These are phyloP conservation scores for Yamadazyma diddensiae DNA, from an alignment of 1,139 yeast genomes.

Conservation along the genomic window DNA sequence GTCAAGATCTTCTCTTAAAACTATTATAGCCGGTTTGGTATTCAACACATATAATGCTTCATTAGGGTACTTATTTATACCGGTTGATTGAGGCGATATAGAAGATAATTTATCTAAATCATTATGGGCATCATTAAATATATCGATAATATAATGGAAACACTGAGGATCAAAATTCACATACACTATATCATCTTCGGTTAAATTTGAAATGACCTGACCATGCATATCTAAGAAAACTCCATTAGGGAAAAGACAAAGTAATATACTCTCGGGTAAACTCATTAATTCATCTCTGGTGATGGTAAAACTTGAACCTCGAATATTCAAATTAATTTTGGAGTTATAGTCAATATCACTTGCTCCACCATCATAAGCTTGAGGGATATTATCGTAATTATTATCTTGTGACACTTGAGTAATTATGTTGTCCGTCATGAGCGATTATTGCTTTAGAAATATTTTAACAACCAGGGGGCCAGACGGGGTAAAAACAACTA, in stretches of 20 bases:
- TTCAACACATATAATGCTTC: conserved; percentile 52
- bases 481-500: background rate
- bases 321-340: conserved; percentile 60
- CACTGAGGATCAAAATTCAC: conserved; percentile 87
- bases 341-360: conserved; percentile 55
- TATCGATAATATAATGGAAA: conserved; percentile 74
- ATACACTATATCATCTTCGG: conserved; percentile 72
- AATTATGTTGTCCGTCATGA: conserved; percentile 49
- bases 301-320: conserved; percentile 64
- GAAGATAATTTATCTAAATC: conserved; percentile 31
- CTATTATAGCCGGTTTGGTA: conserved; percentile 87
- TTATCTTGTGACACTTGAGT: conserved; percentile 62
- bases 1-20: conserved; percentile 89
- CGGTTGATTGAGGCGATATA: conserved; percentile 23
- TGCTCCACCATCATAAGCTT: conserved; percentile 21
- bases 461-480: no score
- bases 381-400: conserved; percentile 18
- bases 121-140: conserved; percentile 50
- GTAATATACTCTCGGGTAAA: conserved; percentile 82
- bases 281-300: conserved; percentile 88
- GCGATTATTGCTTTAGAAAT: no score
- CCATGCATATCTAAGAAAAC: conserved; percentile 76
- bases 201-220: conserved; percentile 69
- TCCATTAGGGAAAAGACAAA: conserved; percentile 88
- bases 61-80: conserved; percentile 16